Base-by-base conservation (phyloP, 208 protist species). In the Trypanosoma caninum region DNA sequence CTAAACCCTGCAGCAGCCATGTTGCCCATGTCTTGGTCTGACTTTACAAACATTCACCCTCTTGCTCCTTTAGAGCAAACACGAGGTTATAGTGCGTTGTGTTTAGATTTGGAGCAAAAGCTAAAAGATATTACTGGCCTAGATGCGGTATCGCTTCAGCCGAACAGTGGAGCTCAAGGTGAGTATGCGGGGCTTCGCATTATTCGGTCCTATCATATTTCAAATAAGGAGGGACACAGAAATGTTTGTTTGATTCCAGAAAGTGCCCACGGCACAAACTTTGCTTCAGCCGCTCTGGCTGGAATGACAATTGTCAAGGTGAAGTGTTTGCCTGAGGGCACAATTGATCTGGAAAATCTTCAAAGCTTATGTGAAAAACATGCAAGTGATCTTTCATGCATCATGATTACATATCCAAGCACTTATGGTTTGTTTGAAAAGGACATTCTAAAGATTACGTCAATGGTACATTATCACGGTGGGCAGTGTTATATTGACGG, bases 331-430 rank as follows among this genome's bases (percentile, higher is more conserved):
- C 65, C 68, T 16, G 30, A 96, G 28, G 98, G 97, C 18, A 89
- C 91, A 38, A 82, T 99, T 6, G 97, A 99, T 62, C 69, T 99
- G 48, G 72, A 59, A 0, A 90, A 99, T 69, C 75, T 99, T 33
- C 60, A 77, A 41, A 28, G 30, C n/a, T 97, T 98, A 71, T 91
- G 83, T 48, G 78, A 90, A 62, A 82, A 97, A 68, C 80, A 99
- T 73, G 74, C 69, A 48, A 89, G 93, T 52, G 81, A 97, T 7
- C 66, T 99, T 2, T 82, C 95, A 11, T 92, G 89, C 22, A 68
- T 99, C 28, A 99, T 99, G 97, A 89, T 99, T 33, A 99, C 98
- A 10, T 99, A 99, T 80, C 98, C 98, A 25, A 98, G 93, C 42
- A 99, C 97, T n/a, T 96, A 98, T 70, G 98, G 98, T 51, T 87